Conservation (phyloP, 306 rosid genomes). For the Sophora flavescens region DNA sequence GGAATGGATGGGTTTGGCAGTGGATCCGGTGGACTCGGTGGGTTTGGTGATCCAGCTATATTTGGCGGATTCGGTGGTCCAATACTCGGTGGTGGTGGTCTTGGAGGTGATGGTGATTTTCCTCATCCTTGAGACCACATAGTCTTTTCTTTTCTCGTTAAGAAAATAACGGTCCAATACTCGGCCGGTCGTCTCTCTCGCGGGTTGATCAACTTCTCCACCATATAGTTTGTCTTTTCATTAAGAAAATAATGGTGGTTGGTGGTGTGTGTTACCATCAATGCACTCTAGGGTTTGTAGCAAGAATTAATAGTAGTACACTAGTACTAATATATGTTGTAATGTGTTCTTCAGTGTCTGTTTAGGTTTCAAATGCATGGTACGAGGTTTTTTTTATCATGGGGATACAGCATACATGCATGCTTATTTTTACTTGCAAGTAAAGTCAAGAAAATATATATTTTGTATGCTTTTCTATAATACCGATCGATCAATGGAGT, state of each 20-base stretch:
- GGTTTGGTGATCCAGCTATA: conserved; percentile 39
- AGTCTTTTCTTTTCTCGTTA: background rate
- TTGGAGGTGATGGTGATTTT: conserved; percentile 37
- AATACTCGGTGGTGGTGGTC: conserved; percentile 16
- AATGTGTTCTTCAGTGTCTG: background rate
- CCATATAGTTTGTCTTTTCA: too few species aligned
- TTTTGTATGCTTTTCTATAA: background rate
- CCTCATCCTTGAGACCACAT: conserved; percentile 60
- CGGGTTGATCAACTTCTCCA: too few species aligned
- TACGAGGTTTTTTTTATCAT: background rate
- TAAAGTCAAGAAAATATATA: background rate
- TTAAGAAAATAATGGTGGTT: background rate
- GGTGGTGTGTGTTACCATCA: background rate
- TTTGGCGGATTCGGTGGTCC: conserved; percentile 38
- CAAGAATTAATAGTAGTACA: background rate
- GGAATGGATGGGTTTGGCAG: conserved; percentile 48
- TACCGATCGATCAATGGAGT: background rate
- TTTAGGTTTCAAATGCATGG: background rate
- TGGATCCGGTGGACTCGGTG: conserved; percentile 44
- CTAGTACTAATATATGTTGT: background rate
- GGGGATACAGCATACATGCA: too few species aligned
- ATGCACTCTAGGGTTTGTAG: background rate
- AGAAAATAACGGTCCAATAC: background rate
- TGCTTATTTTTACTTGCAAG: background rate
- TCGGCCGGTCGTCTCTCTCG: too few species aligned